A percentile compares a stretch with the other conserved stretches of the same genome.
Conservation (phyloP, 2,329 filamentous ascomycete genomes). For the Hymenoscyphus linearis region DNA sequence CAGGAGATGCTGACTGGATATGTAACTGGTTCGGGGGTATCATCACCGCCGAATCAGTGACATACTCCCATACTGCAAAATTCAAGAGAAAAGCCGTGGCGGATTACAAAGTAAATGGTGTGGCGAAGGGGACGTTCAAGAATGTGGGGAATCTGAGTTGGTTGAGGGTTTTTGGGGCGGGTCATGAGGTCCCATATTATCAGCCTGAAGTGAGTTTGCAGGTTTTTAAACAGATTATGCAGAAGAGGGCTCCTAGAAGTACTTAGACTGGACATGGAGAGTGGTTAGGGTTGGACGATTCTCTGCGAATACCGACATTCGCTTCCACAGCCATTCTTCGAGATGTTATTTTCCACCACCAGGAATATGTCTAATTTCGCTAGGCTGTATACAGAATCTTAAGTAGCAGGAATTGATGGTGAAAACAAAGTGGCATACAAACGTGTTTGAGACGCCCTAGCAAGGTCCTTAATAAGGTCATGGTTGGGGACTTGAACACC, state of each 20-base stretch:
- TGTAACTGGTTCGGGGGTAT: constrained; percentile 50
- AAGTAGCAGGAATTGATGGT: too few relatives aligned
- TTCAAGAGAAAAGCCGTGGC: constrained; percentile 36
- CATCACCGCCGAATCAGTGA: constrained; percentile 39
- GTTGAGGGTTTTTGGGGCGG: constrained; percentile 41
- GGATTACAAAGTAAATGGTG: constrained; percentile 44
- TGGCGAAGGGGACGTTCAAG: constrained; percentile 44
- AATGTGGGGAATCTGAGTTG: constrained; percentile 42
- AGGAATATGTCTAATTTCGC: too few relatives aligned
- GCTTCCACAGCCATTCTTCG: too few relatives aligned
- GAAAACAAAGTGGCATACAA: too few relatives aligned
- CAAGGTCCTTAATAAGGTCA: too few relatives aligned
- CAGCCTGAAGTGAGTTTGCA: constrained; percentile 38
- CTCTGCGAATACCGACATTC: too few relatives aligned
- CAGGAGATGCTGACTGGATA: constrained; percentile 51
- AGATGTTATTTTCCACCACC: too few relatives aligned
- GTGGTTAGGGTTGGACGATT: too few relatives aligned
- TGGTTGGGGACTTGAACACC: too few relatives aligned
- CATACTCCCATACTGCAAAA: constrained; percentile 35
- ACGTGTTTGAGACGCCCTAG: too few relatives aligned
- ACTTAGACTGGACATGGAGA: constrained; percentile 22
- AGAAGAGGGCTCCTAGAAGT: constrained; percentile 30
- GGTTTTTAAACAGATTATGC: constrained; percentile 40
- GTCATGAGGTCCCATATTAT: constrained; percentile 32
- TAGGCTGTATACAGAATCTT: too few relatives aligned